Base-by-base conservation (phyloP, 1,284 basidiomycete genomes). In the Ganoderma boninense region DNA sequence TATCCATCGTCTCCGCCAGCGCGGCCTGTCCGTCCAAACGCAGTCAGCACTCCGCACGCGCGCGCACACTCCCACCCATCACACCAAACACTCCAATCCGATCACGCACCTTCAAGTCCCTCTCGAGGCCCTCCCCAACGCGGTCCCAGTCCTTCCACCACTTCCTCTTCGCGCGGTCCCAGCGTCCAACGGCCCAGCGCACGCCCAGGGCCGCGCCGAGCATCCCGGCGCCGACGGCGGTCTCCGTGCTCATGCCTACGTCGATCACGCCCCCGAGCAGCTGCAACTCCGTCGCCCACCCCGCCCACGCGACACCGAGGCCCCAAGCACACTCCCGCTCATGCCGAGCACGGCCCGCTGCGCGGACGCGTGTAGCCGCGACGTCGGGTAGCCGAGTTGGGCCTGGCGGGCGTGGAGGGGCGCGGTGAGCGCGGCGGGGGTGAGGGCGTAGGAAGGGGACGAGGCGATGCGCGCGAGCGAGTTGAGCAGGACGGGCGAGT, bases 131-230 rank as follows among this genome's bases (percentile, higher is more conserved):
- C 64, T 89, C 85, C 4, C 88, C 88, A 4, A 95, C 86, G 57
- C 95, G 84, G 42, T 79, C 78, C 86, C 91, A 95, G 79, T 95
- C 93, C 65, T 85, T 85, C 89, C 89, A 89, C 91, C 95, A 97
- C 63, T 81, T 82, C 66, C 78, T 83, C 80, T 95, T 92, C 2
- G 90, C 90, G 72, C 83, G 87, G 65, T 91, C 90, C 94, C 95
- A 96, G 69, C 84, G 83, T 4, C 87, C 87, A 23, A 93, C 86
- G 8, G 89, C 90, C 87, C 92, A 92, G 35, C 92, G 84, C 46
- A 95, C 70, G 32, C 90, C 87, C 0, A 80, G 76, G 16, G 89
- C 80, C 0, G 87, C 81, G 7, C 86, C 82, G 7, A 96, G 79
- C 46, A 87, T 79, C 5, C 91, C 93, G 0, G 88, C 80, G 0